Evolutionary conservation across 2,329 filamentous ascomycete genomes (phyloP).

Genomic region (Fusarium phyllophilum): DNA sequence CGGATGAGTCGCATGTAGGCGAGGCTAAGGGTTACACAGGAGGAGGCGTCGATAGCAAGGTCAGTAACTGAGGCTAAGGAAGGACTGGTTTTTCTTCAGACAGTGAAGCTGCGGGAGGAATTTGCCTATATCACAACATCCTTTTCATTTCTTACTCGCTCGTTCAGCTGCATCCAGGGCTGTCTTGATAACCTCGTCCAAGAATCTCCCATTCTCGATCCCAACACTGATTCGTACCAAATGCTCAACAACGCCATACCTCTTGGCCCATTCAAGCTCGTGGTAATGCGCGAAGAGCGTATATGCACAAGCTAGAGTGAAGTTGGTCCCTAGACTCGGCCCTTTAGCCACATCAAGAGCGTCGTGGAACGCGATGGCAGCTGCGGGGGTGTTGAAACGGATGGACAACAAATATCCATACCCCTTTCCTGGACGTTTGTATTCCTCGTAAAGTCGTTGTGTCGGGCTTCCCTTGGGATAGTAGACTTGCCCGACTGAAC

Average conservation of each 20-base stretch:
- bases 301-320: slow-evolving; percentile 57
- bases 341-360: slow-evolving; percentile 58
- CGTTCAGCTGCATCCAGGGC: slow-evolving; percentile 26
- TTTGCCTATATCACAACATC: neutral
- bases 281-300: slow-evolving; percentile 52
- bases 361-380: slow-evolving; percentile 59
- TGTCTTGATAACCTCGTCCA: slow-evolving; percentile 35
- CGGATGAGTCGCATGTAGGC: slow-evolving; percentile 16
- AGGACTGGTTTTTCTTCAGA: no score
- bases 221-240: slow-evolving; percentile 58
- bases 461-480: slow-evolving; percentile 55
- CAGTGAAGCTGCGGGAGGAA: no score
- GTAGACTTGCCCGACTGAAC: slow-evolving; percentile 45
- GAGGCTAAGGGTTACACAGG: neutral
- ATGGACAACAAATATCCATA: slow-evolving; percentile 64
- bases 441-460: slow-evolving; percentile 45
- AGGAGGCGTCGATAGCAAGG: no score
- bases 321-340: slow-evolving; percentile 62
- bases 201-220: slow-evolving; percentile 51
- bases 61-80: no score
- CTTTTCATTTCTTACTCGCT: neutral
- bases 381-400: slow-evolving; percentile 53
- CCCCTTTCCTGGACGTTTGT: slow-evolving; percentile 53
- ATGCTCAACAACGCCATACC: slow-evolving; percentile 53
- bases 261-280: slow-evolving; percentile 50